These are phyloP conservation scores for Pelargonium cotyledonis DNA, from an alignment of 441 rosid species.

Conservation along the genomic window DNA sequence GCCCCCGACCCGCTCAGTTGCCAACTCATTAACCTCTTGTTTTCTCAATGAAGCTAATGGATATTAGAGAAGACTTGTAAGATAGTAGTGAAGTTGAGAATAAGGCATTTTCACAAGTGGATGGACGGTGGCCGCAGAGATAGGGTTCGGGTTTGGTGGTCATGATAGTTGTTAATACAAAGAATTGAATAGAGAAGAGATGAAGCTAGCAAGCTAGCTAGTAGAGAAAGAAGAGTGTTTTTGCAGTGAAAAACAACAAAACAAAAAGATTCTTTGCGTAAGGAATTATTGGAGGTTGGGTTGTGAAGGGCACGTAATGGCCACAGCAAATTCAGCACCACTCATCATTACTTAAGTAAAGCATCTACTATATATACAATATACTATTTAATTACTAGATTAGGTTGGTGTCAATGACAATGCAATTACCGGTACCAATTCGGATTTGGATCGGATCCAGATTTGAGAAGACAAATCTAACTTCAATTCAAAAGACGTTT, in stretches of 20 bases:
- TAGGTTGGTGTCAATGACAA: too few species aligned
- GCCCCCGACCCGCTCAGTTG: too few species aligned
- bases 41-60: too few species aligned
- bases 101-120: neutral
- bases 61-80: neutral
- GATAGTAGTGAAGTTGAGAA: neutral
- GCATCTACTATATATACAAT: neutral
- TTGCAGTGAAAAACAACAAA: neutral
- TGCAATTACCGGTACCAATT: too few species aligned
- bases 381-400: neutral
- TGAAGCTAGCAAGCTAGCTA: neutral
- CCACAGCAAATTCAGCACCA: neutral
- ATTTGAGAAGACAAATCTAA: too few species aligned
- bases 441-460: too few species aligned
- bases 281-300: neutral
- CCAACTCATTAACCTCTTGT: too few species aligned
- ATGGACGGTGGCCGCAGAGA: neutral
- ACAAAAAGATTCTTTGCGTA: constrained; percentile 4
- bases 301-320: constrained; percentile 10
- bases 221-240: neutral
- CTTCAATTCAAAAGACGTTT: too few species aligned
- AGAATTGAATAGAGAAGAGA: too few species aligned
- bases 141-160: neutral
- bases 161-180: neutral
- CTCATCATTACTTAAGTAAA: neutral